These are phyloP conservation scores for Bryoerythrophyllum caledonicum DNA, from an alignment of 225 moss, liverwort and hornwort genomes.

Conservation along the genomic window DNA sequence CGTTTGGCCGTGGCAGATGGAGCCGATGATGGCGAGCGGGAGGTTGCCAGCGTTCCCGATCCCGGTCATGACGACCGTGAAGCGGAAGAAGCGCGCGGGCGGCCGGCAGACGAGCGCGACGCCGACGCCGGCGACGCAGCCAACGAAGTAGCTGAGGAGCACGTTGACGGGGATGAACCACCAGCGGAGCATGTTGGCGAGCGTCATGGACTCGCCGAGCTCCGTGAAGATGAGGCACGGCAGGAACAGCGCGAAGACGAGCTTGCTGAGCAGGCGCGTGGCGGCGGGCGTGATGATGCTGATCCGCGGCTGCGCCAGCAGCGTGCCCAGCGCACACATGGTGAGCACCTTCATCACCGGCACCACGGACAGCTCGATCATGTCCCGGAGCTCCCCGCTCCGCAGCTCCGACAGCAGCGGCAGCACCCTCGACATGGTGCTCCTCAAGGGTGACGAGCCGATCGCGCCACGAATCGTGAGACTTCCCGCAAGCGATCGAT, in stretches of 20 bases:
- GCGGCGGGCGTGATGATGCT: constrained; percentile 64
- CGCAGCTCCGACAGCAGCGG: too few species aligned
- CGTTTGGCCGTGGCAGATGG: constrained; percentile 71
- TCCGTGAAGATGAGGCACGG: constrained; percentile 91
- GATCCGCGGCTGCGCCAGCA: constrained; percentile 67
- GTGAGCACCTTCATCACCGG: constrained; percentile 86
- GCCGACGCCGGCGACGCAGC: constrained; percentile 69
- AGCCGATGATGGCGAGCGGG: constrained; percentile 79
- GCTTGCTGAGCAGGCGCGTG: constrained; percentile 79
- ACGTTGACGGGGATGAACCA: constrained; percentile 97
- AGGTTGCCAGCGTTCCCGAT: constrained; percentile 88
- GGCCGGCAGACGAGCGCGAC: constrained; percentile 75
- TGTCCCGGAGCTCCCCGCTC: constrained; percentile 25
- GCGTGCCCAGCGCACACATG: constrained; percentile 72
- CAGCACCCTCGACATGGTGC: too few species aligned
- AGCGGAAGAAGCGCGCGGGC: constrained; percentile 67
- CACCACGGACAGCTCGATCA: constrained; percentile 75
- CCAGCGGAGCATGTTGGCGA: constrained; percentile 74
- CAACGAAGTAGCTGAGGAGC: constrained; percentile 64
- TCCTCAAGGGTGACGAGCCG: too few species aligned
- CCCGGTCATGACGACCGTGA: constrained; percentile 87
- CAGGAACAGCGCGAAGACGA: constrained; percentile 89
- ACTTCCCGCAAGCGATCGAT: too few species aligned
- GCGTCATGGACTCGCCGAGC: constrained; percentile 76
- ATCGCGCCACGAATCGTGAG: too few species aligned